Evolutionary conservation across 805 yeast species (phyloP), one percentile per base, ranked within the genome.

Genomic region (Phaffomyces opuntiae): DNA sequence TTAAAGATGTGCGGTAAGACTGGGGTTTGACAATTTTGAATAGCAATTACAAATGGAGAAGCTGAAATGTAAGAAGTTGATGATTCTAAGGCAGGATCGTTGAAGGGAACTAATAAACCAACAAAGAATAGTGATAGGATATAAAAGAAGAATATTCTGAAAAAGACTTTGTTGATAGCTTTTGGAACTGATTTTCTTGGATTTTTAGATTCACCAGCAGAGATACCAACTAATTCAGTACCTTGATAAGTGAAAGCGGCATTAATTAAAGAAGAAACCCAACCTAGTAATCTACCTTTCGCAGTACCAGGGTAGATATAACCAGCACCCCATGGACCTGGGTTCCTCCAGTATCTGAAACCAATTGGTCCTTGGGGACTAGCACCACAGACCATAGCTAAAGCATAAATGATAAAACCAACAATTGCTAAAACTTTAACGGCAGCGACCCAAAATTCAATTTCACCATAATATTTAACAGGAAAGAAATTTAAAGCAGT

Each of bases 161-260:
- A 70, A 46, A 82, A 73, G 36, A 83, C 88, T 58, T 80, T 81
- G 57, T 75, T 78, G 56, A 83, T 80, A 25, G 90, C 89, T 44
- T 74, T 73, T 49, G 90, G 89, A 32, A 57, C 60, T 11, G 61
- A 38, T 41, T 54, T 54, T 54, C 61, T 56, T 44, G 90, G 89
- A 61, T 80, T 80, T 24, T 73, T 72, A 44, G 83, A 70, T 65
- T 84, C 93, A 64, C 89, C 88, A 24, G 86, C 85, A 9, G 87
- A 73, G 43, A 84, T 71, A 64, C 89, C 90, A 32, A 81, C 80
- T 59, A 82, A 72, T 62, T 84, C 93, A 46, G 84, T 80, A 63
- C 90, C 90, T 67, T 83, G 89, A 63, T 77, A 83, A 33, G 90
- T 83, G 70, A 84, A 84, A 19, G 86, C 83, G 21, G 90, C 87